Evolutionary conservation across 305 asterid genomes (phyloP).

Genomic region (Fraxinus xanthoxyloides): DNA sequence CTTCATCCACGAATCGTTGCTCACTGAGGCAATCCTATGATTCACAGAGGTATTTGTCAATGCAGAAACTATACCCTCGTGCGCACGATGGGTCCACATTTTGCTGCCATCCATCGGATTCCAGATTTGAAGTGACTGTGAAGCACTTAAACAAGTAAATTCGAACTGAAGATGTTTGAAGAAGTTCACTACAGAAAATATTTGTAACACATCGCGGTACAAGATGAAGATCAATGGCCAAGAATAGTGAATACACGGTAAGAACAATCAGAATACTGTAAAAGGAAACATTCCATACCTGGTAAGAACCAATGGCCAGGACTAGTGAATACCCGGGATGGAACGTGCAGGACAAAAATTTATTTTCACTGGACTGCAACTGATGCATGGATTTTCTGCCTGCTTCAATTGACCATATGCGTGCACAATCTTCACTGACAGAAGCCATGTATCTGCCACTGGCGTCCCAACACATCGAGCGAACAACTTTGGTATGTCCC

Average conservation of each 20-base stretch:
- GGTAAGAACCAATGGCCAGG: slow-evolving; percentile 38
- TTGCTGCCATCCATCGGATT: slow-evolving; percentile 29
- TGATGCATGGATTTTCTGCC: slow-evolving; percentile 32
- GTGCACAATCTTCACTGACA: slow-evolving; percentile 37
- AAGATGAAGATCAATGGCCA: background rate
- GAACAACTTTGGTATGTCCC: slow-evolving; percentile 40
- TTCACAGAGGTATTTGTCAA: slow-evolving; percentile 25
- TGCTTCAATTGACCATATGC: slow-evolving; percentile 32
- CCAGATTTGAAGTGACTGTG: slow-evolving; percentile 47
- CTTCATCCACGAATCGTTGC: slow-evolving; percentile 36
- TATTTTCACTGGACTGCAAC: slow-evolving; percentile 27
- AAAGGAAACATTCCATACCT: slow-evolving; percentile 28
- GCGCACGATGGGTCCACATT: slow-evolving; percentile 23
- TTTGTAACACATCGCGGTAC: background rate
- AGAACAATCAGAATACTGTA: background rate
- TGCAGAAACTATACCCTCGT: slow-evolving; percentile 20
- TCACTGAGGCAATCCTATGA: slow-evolving; percentile 29
- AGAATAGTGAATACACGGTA: background rate
- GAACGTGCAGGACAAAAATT: slow-evolving; percentile 42
- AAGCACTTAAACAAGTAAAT: background rate
- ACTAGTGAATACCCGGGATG: slow-evolving; percentile 33
- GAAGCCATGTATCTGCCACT: slow-evolving; percentile 41
- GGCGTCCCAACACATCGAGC: slow-evolving; percentile 38
- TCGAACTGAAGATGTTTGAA: background rate
- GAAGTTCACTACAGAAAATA: background rate